Evolutionary conservation across 1,284 basidiomycete genomes (phyloP), one percentile per base, ranked within the genome.

Genomic region (Cystobasidium pallidum): DNA sequence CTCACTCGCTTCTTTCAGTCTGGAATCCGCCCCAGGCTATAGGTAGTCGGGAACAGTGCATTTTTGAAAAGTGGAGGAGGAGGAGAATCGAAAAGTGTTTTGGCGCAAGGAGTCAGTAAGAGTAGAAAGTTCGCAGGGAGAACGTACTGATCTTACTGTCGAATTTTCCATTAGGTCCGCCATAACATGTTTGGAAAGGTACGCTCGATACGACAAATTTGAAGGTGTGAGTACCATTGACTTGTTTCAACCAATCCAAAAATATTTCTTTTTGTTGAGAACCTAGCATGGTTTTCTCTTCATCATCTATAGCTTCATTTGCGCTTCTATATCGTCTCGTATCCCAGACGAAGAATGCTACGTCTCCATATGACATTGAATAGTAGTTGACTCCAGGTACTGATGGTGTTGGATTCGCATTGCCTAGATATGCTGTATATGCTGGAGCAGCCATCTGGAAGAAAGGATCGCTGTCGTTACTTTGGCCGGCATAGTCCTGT

Each of bases 141-240:
- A 24, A 32, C 63, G 41, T 59, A 45, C 36, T 45, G 24, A 61
- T 51, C 67, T 52, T 61, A 70, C 67, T 71, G 36, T 71, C 89
- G 36, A 80, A 80, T 63, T 84, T 84, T 0, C 88, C 88, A 78
- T 90, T 88, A 72, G 86, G 83, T 17, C 81, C 81, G 1, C 83
- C 85, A 90, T 90, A 92, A 19, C 91, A 84, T 0, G 86, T 86
- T 49, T 88, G 90, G 81, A 93, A 88, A 0, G 91, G 91, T 2
- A 91, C 89, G 10, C 88, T 89, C 13, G 86, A 85, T 26, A 90
- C 85, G 68, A 93, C 84, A 79, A 93, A 91, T 81, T 92, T 92
- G 85, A 90, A 92, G 0, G 88, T 87, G 2, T 87, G 84, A 0
- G 91, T 92, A 66, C 83, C 80, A 81, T 92, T 92, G 57, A 88